Base-by-base conservation (phyloP, 2,329 filamentous ascomycete species). In the Apiospora pterosperma region DNA sequence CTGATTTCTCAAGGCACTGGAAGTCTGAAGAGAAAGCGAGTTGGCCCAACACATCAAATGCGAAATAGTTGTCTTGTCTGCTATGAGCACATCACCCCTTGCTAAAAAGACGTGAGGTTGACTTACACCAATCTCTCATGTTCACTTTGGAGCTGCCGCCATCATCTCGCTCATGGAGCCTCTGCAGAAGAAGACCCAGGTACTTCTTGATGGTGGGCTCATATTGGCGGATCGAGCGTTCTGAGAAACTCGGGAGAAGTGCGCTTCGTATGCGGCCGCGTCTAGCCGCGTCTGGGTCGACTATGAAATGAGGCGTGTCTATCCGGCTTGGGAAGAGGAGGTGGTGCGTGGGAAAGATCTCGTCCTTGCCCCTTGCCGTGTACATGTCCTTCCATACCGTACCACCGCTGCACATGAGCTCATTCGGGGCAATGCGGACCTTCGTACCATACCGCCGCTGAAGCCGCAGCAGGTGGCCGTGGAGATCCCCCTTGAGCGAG, bases 341-440 rank as follows among this genome's bases (percentile, higher is more conserved):
- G 36, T 63, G 71, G 66, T 76, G 75, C 21, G 67, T 62, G 10
- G 74, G 64, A 62, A 74, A 70, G 8, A 44, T 44, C 41, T 44
- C 41, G 16, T 61, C 63, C 5, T 52, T 59, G n/a, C 68, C 68
- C 19, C 69, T 68, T 68, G 67, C 48, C 10, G 68, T 68, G 36
- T 70, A 69, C 58, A 72, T 71, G 16, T 78, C 76, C 61, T 71
- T 72, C 74, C 75, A 77, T 10, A 76, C 76, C 36, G 71, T 68
- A 3, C 74, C 64, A 76, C 76, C 58, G 59, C 70, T 72, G 63
- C 77, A 81, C 8, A 76, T 76, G 10, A 82, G 28, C 36, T 61
- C 36, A 72, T 78, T 72, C 1, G 80, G 79, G 2, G 71, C 70
- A 52, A 79, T 68, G 5, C 80, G 76, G 7, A 82, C 79, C 5